phyloP scores from a whole-genome alignment of 2,329 filamentous ascomycete species.

The Stagonosporopsis rhizophila region DNA sequence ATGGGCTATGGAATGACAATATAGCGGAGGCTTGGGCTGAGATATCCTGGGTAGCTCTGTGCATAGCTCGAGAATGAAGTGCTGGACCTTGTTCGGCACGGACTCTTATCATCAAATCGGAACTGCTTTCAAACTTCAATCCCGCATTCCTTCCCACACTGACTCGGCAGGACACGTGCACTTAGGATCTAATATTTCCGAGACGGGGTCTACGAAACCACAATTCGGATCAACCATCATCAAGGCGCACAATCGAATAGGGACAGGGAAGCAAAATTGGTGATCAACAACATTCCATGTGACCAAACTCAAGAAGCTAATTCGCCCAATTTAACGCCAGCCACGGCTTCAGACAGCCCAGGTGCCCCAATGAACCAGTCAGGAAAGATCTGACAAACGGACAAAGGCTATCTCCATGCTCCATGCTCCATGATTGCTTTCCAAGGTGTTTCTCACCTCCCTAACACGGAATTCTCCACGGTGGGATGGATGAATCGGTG shows the following conservation, averaged over 20 bases:
- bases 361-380: not conserved
- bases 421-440: not conserved
- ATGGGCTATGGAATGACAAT: conserved; percentile 26
- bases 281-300: not conserved
- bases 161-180: not conserved
- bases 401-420: not conserved
- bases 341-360: not conserved
- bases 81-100: conserved; percentile 25
- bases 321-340: not conserved
- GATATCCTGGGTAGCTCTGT: conserved; percentile 25
- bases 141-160: not conserved
- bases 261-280: not conserved
- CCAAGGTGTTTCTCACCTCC: no score
- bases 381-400: not conserved
- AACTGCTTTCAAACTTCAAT: not conserved
- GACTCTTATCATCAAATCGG: conserved; percentile 30
- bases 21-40: conserved; percentile 25
- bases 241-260: not conserved
- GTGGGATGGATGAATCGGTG: no score
- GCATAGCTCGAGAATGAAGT: conserved; percentile 40
- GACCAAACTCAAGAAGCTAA: not conserved
- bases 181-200: not conserved
- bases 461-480: no score
- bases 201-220: not conserved
- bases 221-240: no score